Evolutionary conservation across 208 protist genomes (phyloP), one percentile per base, ranked within the genome.

Genomic region (Trypanosoma theileri): DNA sequence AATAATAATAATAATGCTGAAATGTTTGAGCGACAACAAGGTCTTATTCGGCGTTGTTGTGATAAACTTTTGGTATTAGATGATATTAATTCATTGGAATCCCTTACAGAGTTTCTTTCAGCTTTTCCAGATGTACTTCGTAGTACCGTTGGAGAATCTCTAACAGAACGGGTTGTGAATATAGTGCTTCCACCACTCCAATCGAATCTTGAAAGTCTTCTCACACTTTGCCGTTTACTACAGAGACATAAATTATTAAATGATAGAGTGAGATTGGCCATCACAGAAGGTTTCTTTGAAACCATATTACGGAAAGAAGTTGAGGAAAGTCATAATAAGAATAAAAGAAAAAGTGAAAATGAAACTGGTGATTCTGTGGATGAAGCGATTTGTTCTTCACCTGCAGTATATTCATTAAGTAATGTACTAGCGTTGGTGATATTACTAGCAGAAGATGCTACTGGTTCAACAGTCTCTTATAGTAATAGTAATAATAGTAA

Each of bases 21-120:
- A 54, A 77, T 66, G 17, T 54, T 67, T 19, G 45, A 40, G 9
- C 46, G 61, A 31, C 75, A 80, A 9, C 46, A 59, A 1, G 45
- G 75, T 8, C 63, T 84, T 24, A 51, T 95, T 10, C 69, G 66
- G 16, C 40, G 48, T 6, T 86, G 80, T 68, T 90, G 81, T 66
- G 82, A 90, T n/a, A 53, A 69, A 9, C 60, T 95, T 44, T 69
- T 95, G 45, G 75, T 77, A 1, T 55, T 95, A 11, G 83, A 90
- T 11, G 66, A 54, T 17, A 84, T 95, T 44, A 66, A 66, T 8
- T 84, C 83, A 12, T 50, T 86, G 10, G 80, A 79, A 0, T 66
- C 80, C 35, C 77, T 95, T 16, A 69, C 72, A 4, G 42, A 44
- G 42, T 92, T 95, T 59, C 70, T 95, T 11, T 26, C 63, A 11